Evolutionary conservation across 805 yeast species (phyloP).

Genomic region (Schwanniomyces polymorphus): DNA sequence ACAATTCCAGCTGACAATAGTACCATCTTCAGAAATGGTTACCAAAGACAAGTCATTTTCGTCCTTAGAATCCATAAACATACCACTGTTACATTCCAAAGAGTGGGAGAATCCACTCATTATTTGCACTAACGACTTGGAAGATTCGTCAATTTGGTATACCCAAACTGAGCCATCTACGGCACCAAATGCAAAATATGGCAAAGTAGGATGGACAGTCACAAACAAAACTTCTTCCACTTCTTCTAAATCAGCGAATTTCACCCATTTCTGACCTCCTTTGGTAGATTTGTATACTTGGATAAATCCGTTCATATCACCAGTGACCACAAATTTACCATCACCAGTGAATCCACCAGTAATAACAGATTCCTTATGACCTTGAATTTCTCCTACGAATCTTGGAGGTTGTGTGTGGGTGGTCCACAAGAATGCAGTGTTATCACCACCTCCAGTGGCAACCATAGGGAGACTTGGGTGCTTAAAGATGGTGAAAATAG

Average conservation of each 20-base stretch:
- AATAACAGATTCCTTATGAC: conserved; percentile 86
- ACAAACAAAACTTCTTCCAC: conserved; percentile 91
- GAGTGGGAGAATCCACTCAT: conserved; percentile 83
- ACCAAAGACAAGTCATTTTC: conserved; percentile 64
- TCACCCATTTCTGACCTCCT: conserved; percentile 82
- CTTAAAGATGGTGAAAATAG: conserved; percentile 75
- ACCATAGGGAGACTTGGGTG: conserved; percentile 87
- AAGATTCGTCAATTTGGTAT: conserved; percentile 62
- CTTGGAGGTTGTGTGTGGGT: conserved; percentile 84
- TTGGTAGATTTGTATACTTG: conserved; percentile 69
- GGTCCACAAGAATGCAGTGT: conserved; percentile 88
- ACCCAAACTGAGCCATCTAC: conserved; percentile 94
- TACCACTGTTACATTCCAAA: conserved; percentile 76
- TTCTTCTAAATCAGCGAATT: conserved; percentile 71
- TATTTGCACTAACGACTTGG: conserved; percentile 56
- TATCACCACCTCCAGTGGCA: conserved; percentile 95
- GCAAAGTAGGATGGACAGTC: conserved; percentile 71
- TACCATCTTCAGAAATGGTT: conserved; percentile 82
- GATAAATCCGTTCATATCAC: conserved; percentile 92
- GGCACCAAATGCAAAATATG: conserved; percentile 89
- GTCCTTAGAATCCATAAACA: conserved; percentile 64
- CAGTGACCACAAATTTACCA: conserved; percentile 81
- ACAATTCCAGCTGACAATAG: conserved; percentile 87
- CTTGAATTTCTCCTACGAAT: conserved; percentile 70
- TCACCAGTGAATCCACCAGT: conserved; percentile 81